These are phyloP conservation scores for Akanthomyces muscarius DNA, from an alignment of 2,329 filamentous ascomycete genomes.

Conservation along the genomic window DNA sequence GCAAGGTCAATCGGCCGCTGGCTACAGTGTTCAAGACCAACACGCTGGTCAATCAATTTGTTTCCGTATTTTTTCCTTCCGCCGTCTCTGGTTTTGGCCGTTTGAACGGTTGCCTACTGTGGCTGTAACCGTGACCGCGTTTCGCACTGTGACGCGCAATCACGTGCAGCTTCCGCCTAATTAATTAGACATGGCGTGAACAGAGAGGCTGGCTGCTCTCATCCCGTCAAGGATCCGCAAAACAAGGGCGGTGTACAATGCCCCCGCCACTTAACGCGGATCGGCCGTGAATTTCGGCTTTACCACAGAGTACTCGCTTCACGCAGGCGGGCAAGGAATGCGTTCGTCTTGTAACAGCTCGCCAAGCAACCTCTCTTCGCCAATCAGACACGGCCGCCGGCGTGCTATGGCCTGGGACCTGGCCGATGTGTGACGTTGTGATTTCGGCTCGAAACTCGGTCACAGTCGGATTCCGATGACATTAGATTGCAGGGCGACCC, in stretches of 20 bases:
- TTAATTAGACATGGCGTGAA: not conserved
- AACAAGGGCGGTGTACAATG: not conserved
- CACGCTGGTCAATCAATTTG: not conserved
- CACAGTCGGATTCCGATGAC: constrained; percentile 6
- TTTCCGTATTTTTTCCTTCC: not conserved
- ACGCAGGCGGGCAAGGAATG: constrained; percentile 1
- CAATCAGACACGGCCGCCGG: not conserved
- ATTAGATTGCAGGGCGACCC: not conserved
- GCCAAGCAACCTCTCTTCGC: not conserved
- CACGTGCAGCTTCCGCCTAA: not conserved
- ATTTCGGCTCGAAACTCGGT: not conserved
- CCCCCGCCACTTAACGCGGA: not conserved
- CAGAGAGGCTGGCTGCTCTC: not conserved
- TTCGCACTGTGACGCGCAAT: constrained; percentile 7
- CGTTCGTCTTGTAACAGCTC: not conserved
- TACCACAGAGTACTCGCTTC: not conserved
- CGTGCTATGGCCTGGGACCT: not conserved
- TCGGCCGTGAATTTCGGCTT: not conserved
- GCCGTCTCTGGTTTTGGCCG: not conserved
- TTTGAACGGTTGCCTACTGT: not conserved
- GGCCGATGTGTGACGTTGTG: not conserved
- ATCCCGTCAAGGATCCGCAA: not conserved
- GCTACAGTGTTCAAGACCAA: not conserved
- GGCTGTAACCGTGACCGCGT: not conserved
- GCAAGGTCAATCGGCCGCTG: not conserved